Percentiles rank a stretch among this genome's conserved stretches.
These are phyloP conservation scores for Trichocladium antarcticum DNA, from an alignment of 495 filamentous ascomycete species.

Conservation along the genomic window DNA sequence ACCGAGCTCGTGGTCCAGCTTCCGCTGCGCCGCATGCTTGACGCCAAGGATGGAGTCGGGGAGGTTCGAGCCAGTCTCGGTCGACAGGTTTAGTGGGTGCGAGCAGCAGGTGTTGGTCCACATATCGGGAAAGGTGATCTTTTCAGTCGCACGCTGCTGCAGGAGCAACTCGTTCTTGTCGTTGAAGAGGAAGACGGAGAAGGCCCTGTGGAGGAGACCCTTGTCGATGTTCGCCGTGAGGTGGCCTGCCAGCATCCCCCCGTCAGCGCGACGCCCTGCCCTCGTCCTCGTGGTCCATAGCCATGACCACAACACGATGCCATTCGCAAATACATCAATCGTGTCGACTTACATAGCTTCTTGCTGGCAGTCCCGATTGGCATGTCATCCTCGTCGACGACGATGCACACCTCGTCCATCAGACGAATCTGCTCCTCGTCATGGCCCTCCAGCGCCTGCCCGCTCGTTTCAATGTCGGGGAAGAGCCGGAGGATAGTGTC, in stretches of 20 bases:
- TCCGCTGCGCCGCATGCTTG: constrained; percentile 80
- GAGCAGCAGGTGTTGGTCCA: constrained; percentile 99
- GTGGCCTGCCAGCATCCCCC: constrained; percentile 53
- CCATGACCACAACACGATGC: too few relatives aligned
- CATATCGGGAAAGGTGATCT: constrained; percentile 99
- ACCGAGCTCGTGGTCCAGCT: constrained; percentile 88
- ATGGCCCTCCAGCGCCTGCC: constrained; percentile 69
- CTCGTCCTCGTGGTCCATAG: background rate
- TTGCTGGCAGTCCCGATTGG: constrained; percentile 97
- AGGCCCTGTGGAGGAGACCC: constrained; percentile 91
- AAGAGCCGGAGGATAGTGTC: constrained; percentile 81
- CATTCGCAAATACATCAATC: background rate
- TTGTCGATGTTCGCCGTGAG: constrained; percentile 96
- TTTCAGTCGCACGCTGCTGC: constrained; percentile 90
- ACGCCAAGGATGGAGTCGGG: constrained; percentile 72
- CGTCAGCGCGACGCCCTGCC: constrained; percentile 11
- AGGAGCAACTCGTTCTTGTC: constrained; percentile 78
- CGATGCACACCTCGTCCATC: constrained; percentile 99
- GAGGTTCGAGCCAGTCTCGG: constrained; percentile 79
- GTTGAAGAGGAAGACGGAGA: constrained; percentile 97
- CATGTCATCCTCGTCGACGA: constrained; percentile 79
- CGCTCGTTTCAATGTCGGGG: constrained; percentile 88
- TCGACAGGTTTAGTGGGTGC: constrained; percentile 82
- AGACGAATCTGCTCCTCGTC: constrained; percentile 94
- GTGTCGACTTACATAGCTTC: constrained; percentile 66